Evolutionary conservation across 495 filamentous ascomycete species (phyloP).

Genomic region (Lepraria neglecta): DNA sequence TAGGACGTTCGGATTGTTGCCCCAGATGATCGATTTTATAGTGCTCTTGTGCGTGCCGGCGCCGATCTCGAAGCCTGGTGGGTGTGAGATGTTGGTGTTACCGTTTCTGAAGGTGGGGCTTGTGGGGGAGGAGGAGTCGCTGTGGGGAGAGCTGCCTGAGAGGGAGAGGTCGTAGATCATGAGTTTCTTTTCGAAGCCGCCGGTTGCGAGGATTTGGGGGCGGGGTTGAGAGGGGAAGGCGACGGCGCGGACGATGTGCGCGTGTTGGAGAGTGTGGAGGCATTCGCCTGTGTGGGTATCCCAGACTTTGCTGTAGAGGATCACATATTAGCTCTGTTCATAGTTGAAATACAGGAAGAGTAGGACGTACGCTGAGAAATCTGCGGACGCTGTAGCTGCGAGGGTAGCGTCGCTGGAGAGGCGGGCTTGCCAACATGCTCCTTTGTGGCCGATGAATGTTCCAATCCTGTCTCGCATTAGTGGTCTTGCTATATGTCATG

Average conservation of each 20-base stretch:
- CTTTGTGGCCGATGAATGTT: slow-evolving; percentile 96
- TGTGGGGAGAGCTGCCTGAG: slow-evolving; percentile 35
- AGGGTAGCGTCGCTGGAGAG: slow-evolving; percentile 81
- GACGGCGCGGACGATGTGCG: slow-evolving; percentile 89
- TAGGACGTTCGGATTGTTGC: slow-evolving; percentile 73
- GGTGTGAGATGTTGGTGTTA: slow-evolving; percentile 32
- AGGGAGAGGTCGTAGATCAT: slow-evolving; percentile 81
- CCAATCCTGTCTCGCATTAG: slow-evolving; percentile 62
- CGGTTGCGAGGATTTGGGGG: slow-evolving; percentile 77
- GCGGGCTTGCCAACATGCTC: slow-evolving; percentile 91
- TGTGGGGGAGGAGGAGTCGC: slow-evolving; percentile 37
- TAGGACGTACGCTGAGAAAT: slow-evolving; percentile 79
- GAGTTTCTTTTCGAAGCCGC: slow-evolving; percentile 92
- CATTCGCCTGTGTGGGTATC: slow-evolving; percentile 92
- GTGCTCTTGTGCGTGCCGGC: slow-evolving; percentile 71
- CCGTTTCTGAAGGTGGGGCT: slow-evolving; percentile 24
- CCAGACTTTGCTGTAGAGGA: slow-evolving; percentile 71
- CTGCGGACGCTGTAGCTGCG: slow-evolving; percentile 87
- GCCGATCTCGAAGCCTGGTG: slow-evolving; percentile 75
- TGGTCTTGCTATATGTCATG: not conserved
- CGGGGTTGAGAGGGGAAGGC: slow-evolving; percentile 74
- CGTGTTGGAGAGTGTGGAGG: slow-evolving; percentile 77
- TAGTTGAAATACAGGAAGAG: not conserved
- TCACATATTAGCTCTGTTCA: slow-evolving; percentile 4
- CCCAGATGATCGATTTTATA: slow-evolving; percentile 95